Conservation (phyloP, 1,284 basidiomycete genomes). For the Malassezia restricta region DNA sequence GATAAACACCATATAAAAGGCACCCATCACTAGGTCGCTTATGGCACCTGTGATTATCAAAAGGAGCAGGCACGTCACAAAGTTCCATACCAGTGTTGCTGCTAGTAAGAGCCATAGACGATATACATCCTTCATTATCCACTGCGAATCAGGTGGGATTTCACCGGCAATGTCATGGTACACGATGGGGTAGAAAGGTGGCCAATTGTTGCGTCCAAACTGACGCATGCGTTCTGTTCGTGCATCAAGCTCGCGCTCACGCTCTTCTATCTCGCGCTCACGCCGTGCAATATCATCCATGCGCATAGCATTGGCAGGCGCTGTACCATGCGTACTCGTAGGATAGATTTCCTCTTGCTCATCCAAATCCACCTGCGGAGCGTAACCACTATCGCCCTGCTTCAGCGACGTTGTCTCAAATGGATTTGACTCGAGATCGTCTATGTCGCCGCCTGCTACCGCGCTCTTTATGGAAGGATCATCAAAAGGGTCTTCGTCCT, state of each 20-base stretch:
- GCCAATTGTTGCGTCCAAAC: constrained; percentile 80
- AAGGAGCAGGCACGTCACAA: constrained; percentile 77
- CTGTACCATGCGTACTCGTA: constrained; percentile 17
- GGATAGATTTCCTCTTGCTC: constrained; percentile 16
- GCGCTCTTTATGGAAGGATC: constrained; percentile 45
- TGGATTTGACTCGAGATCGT: constrained; percentile 15
- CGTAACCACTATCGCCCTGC: neutral
- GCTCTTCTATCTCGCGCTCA: constrained; percentile 64
- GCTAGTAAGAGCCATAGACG: constrained; percentile 49
- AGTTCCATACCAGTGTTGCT: constrained; percentile 70
- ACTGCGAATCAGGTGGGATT: constrained; percentile 68
- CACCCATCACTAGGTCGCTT: constrained; percentile 58
- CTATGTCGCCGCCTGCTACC: constrained; percentile 21
- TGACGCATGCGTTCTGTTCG: constrained; percentile 58
- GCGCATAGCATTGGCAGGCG: constrained; percentile 47
- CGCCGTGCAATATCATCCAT: constrained; percentile 59
- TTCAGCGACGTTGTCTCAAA: constrained; percentile 10
- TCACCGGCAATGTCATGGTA: constrained; percentile 82
- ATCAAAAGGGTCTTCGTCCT: constrained; percentile 43
- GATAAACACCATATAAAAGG: constrained; percentile 73
- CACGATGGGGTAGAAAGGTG: constrained; percentile 78
- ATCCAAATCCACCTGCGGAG: constrained; percentile 15
- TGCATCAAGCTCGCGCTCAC: constrained; percentile 58
- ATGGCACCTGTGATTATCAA: constrained; percentile 68
- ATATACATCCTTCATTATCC: constrained; percentile 63